A percentile compares a stretch with the other conserved stretches of the same genome.
Evolutionary conservation across 768 basidiomycete genomes (phyloP).

Genomic region (Astraeus odoratus): DNA sequence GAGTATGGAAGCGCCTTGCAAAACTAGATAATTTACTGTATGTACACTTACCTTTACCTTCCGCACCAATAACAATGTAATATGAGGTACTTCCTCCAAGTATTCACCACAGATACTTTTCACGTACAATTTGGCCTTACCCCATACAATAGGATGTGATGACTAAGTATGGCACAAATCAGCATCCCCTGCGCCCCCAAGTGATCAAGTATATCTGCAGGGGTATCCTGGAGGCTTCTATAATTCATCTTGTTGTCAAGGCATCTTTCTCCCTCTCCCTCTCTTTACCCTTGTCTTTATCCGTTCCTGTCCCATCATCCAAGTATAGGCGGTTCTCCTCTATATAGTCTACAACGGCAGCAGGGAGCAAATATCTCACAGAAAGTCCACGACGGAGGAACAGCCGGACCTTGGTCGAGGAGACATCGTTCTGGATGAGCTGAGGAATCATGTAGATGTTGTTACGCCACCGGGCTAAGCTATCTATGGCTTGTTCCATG

Average conservation of each 20-base stretch:
- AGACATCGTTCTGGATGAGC: slow-evolving; percentile 95
- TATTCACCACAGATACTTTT: too few species aligned
- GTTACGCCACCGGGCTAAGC: slow-evolving; percentile 65
- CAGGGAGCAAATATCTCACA: slow-evolving; percentile 85
- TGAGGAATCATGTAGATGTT: slow-evolving; percentile 92
- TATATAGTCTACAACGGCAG: slow-evolving; percentile 91
- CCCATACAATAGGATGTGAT: too few species aligned
- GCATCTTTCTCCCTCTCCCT: slow-evolving; percentile 34
- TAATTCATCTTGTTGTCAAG: slow-evolving; percentile 18
- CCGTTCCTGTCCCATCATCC: slow-evolving; percentile 42
- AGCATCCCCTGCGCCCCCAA: too few species aligned
- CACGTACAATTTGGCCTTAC: too few species aligned
- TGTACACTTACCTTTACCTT: too few species aligned
- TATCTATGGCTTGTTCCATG: slow-evolving; percentile 76
- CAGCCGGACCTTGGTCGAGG: slow-evolving; percentile 85
- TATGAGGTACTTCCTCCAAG: too few species aligned
- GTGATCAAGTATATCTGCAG: slow-evolving; percentile 5
- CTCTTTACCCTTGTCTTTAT: too few species aligned
- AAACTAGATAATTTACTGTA: too few species aligned
- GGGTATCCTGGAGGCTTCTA: slow-evolving; percentile 10
- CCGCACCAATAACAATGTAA: too few species aligned
- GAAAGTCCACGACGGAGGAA: slow-evolving; percentile 77
- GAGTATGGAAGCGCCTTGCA: too few species aligned
- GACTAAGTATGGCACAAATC: too few species aligned
- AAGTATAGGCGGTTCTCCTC: slow-evolving; percentile 72